Percentiles rank a stretch among this genome's conserved stretches.
Evolutionary conservation across 148 eudicot genomes (phyloP).

Genomic region (Fagopyrum tataricum): DNA sequence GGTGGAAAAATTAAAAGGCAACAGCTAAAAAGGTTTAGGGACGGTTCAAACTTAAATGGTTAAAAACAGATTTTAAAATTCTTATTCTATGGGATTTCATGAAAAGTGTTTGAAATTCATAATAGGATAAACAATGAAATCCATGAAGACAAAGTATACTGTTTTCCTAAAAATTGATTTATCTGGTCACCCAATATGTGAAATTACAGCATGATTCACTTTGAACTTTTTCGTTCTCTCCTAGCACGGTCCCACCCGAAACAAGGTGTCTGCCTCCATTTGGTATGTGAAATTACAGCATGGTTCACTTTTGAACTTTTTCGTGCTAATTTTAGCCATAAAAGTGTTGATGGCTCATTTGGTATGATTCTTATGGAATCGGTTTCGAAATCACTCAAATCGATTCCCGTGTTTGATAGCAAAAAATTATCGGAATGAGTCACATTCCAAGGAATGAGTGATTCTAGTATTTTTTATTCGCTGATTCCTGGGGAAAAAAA

Average conservation of each 20-base stretch:
- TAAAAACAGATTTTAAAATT: not conserved
- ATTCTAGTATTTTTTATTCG: too few species aligned
- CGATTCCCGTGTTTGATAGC: too few species aligned
- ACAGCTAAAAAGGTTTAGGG: not conserved
- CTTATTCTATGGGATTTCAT: not conserved
- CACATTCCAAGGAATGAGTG: too few species aligned
- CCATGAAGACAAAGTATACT: not conserved
- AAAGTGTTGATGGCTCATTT: too few species aligned
- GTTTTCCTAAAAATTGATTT: not conserved
- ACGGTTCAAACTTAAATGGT: not conserved
- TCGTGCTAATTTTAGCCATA: not conserved
- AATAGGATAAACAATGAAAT: not conserved
- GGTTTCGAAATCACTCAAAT: too few species aligned
- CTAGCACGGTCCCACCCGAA: too few species aligned
- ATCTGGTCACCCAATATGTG: not conserved
- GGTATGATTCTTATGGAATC: too few species aligned
- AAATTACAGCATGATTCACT: not conserved
- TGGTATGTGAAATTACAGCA: too few species aligned
- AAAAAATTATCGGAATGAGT: too few species aligned
- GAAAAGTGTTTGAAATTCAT: not conserved
- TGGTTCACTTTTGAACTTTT: too few species aligned
- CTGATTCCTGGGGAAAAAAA: too few species aligned
- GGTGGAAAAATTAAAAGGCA: not conserved
- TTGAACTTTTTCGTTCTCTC: not conserved
- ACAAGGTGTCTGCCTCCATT: not conserved